Evolutionary conservation across 495 filamentous ascomycete genomes (phyloP), one percentile per base, ranked within the genome.

Genomic region (Rhizodiscina lignyota): DNA sequence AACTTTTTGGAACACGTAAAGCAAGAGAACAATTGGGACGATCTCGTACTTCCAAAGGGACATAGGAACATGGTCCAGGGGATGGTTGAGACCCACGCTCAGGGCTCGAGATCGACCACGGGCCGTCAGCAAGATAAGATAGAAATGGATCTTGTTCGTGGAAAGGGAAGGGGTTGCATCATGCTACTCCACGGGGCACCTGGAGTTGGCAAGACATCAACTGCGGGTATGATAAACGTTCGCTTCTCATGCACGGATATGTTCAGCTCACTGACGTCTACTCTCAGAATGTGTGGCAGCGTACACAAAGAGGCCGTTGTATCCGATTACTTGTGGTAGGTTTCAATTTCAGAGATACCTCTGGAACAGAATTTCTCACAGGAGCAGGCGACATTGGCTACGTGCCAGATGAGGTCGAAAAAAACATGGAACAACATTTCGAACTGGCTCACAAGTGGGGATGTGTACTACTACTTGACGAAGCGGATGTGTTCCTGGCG

Each of bases 401-500:
- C 1, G 27, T 40, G 4, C 30, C 44, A 5, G 32, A 41, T 12
- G 20, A 27, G 4, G 38, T 44, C 6, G 44, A 48, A 18, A 30
- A 35, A 6, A 32, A 18, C 8, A 6, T 32, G 10, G 18, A 8
- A 8, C 18, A 18, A 8, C 18, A 18, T 11, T 32, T 32, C 30
- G 18, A 18, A 10, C 18, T 32, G 8, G 30, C 30, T 18, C 6
- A 32, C 10, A 11, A 32, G 10, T 32, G 30, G 30, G 30, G 30
- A 10, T 46, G 51, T 4, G 41, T 61, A 5, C 31, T 57, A 1
- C 44, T 60, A 2, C 36, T 60, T 3, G 58, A 61, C 28, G 55
- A 62, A 40, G 58, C 56, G 2, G 58, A 62, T 32, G 48, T 62
- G 16, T 59, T 49, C 22, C 33, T 60, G 18, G 52, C 52, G 34